Base-by-base conservation (phyloP, 2,329 filamentous ascomycete genomes). In the Penicillium sp. region DNA sequence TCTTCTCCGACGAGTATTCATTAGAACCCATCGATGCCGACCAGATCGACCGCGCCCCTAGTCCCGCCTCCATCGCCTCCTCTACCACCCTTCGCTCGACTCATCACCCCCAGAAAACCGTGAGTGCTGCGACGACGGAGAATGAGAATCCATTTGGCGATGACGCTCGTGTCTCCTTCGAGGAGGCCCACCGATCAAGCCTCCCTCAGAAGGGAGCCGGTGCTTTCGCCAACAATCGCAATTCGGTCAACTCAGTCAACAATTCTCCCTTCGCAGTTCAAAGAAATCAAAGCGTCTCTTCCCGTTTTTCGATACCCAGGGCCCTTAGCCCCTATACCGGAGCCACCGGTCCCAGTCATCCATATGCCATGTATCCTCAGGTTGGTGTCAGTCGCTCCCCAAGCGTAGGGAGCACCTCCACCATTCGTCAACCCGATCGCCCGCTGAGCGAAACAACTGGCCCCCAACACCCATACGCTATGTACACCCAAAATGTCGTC, bases 291-390 rank as follows among this genome's bases (percentile, higher is more conserved):
- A 78, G 76, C 53, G 72, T 71, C n/a, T 74, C 73, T 6, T 79
- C 77, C 29, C 72, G 74, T 44, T 74, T 78, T 48, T 76, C 75
- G 5, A 72, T 79, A 28, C 76, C 77, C 34, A 73, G 77, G 52
- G 72, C 77, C 18, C 67, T 90, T 53, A 87, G 84, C 54, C 88
- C 88, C 11, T 90, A 91, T 61, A 83, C 83, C 49, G 88, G 87
- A 6, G 83, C 86, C 1, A 85, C 83, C 3, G 88, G 87, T 2
- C 91, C 91, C 16, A 94, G 90, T 49, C 89, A 94, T 72, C 90
- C 91, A 0, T 96, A 95, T 70, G 85, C 84, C 63, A 88, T 93
- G 85, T 95, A 95, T 71, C 85, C 88, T 6, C 91, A 96, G 69
- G 83, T 88, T 75, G 69, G 76, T 62, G 65, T 78, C 21, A 74